phyloP scores from a whole-genome alignment of 768 basidiomycete genomes.

The Agrocybe praecox region DNA sequence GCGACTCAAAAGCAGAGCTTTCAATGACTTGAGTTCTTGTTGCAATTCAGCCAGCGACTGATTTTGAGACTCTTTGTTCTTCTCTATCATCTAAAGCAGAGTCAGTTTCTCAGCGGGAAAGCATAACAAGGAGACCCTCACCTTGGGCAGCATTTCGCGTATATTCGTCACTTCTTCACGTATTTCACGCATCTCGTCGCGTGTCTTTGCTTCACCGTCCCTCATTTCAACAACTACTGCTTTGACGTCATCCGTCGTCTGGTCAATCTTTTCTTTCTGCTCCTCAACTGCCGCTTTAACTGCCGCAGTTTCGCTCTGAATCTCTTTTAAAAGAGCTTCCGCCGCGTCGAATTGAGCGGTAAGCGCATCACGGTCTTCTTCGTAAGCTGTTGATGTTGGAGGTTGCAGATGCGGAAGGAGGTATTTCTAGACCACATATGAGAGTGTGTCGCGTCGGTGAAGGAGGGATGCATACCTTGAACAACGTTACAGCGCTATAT shows the following conservation, averaged over 20 bases:
- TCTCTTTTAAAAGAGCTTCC: conserved; percentile 77
- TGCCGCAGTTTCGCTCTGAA: conserved; percentile 75
- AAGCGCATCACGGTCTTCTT: conserved; percentile 83
- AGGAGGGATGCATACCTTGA: conserved; percentile 54
- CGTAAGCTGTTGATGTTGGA: conserved; percentile 86
- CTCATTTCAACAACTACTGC: conserved; percentile 73
- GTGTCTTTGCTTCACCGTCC: conserved; percentile 74
- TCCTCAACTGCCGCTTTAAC: conserved; percentile 75
- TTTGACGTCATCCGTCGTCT: conserved; percentile 73
- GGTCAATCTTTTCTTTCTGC: conserved; percentile 73
- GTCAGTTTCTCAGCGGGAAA: conserved; percentile 1
- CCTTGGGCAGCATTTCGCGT: conserved; percentile 92
- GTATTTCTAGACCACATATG: conserved; percentile 67
- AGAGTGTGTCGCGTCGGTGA: not conserved
- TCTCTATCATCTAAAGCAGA: conserved; percentile 83
- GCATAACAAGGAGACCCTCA: conserved; percentile 31
- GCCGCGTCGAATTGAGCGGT: conserved; percentile 90
- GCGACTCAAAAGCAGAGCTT: conserved; percentile 82
- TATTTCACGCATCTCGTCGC: conserved; percentile 90
- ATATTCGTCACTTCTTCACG: conserved; percentile 90
- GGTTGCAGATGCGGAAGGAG: conserved; percentile 89
- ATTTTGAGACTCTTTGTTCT: conserved; percentile 83
- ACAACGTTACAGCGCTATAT: conserved; percentile 80
- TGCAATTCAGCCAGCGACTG: conserved; percentile 87
- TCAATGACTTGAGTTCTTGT: conserved; percentile 92